Percentiles rank a stretch among this genome's conserved stretches.
These are phyloP conservation scores for Candida bentonensis DNA, from an alignment of 805 yeast genomes.

Conservation along the genomic window DNA sequence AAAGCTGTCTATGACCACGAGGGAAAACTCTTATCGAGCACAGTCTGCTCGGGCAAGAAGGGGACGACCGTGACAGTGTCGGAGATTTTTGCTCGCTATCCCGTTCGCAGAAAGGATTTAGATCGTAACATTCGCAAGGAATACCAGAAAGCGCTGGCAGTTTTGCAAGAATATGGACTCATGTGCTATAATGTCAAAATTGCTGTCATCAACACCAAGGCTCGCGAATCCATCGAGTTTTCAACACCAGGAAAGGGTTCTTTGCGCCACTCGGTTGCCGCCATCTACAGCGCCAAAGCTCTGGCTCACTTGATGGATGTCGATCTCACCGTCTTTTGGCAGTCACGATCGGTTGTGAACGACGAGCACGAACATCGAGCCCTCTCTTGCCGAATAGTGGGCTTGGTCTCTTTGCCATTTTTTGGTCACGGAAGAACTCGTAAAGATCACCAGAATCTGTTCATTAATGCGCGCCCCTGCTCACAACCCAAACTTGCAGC, in stretches of 20 bases:
- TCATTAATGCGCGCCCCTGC: constrained; percentile 67
- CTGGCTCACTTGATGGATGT: constrained; percentile 43
- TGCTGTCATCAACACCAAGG: constrained; percentile 37
- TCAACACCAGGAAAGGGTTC: constrained; percentile 6
- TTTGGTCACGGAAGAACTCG: constrained; percentile 66
- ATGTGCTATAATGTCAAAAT: constrained; percentile 46
- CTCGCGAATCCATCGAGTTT: constrained; percentile 3
- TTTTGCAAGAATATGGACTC: constrained; percentile 57
- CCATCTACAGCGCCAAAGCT: constrained; percentile 59
- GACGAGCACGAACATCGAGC: constrained; percentile 17
- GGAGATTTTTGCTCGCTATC: constrained; percentile 52
- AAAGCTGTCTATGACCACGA: constrained; percentile 36
- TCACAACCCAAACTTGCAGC: constrained; percentile 38
- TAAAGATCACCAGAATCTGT: constrained; percentile 63
- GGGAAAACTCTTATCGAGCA: constrained; percentile 35
- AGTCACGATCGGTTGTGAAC: constrained; percentile 5
- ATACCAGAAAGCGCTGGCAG: constrained; percentile 48
- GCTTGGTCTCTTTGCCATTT: constrained; percentile 61
- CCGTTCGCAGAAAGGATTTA: constrained; percentile 71
- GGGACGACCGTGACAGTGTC: constrained; percentile 59
- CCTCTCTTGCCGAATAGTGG: constrained; percentile 25
- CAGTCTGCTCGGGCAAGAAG: constrained; percentile 34
- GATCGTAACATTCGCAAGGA: constrained; percentile 55
- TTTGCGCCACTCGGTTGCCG: constrained; percentile 33
- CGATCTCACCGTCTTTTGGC: constrained; percentile 18